Conservation (phyloP, 2,329 filamentous ascomycete species). For the Myriosclerotinia scirpicola region DNA sequence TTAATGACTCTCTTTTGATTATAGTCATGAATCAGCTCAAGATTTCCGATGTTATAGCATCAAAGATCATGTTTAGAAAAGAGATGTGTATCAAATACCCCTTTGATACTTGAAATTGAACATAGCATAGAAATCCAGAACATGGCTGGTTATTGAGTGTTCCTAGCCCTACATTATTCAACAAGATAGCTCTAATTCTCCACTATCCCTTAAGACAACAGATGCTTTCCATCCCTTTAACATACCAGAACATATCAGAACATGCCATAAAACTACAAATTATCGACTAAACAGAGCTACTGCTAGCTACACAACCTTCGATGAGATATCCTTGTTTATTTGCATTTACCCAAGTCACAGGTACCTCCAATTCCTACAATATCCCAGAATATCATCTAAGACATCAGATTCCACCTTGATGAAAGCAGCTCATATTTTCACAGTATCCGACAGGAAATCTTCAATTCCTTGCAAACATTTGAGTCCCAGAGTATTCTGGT, state of each 20-base stretch:
- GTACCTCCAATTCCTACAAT: background rate
- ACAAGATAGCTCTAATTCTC: no score
- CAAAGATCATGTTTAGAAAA: background rate
- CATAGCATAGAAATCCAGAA: fast-evolving
- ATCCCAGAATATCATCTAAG: no score
- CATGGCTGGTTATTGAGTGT: no score
- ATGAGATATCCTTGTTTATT: background rate
- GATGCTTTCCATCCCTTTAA: background rate
- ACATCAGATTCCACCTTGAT: background rate
- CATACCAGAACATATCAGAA: no score
- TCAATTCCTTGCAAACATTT: no score
- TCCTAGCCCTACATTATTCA: background rate
- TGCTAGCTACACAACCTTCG: background rate
- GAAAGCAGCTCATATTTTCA: background rate
- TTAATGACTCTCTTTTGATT: background rate
- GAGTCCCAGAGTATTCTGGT: no score
- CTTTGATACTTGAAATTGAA: fast-evolving
- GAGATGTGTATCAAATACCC: background rate
- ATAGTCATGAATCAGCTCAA: background rate
- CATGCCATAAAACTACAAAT: background rate
- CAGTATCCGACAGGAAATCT: no score
- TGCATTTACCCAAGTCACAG: no score
- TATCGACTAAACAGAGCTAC: background rate
- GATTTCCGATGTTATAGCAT: background rate
- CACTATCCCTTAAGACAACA: background rate